phyloP scores from a whole-genome alignment of 2,329 filamentous ascomycete genomes.

The Monilinia aucupariae region DNA sequence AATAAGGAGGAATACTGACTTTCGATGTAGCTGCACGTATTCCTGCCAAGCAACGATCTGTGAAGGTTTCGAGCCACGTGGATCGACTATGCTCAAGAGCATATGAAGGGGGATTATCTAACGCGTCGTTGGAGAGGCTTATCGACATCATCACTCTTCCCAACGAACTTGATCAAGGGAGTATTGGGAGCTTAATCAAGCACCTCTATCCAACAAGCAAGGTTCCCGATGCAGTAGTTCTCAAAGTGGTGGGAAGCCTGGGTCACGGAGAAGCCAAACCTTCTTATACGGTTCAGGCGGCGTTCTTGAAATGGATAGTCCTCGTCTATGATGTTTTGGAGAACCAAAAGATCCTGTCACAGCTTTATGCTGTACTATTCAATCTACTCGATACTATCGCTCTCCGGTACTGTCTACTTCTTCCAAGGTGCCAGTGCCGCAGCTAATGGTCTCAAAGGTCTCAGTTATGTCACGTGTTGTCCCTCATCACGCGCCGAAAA shows the following conservation, averaged over 20 bases:
- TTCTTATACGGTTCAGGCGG: slow-evolving; percentile 60
- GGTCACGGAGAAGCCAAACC: slow-evolving; percentile 74
- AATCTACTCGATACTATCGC: slow-evolving; percentile 76
- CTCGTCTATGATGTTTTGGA: slow-evolving; percentile 69
- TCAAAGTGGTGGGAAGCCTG: slow-evolving; percentile 66
- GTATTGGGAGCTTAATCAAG: slow-evolving; percentile 61
- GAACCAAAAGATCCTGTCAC: slow-evolving; percentile 56
- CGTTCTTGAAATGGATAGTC: slow-evolving; percentile 72
- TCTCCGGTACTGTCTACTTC: slow-evolving; percentile 49
- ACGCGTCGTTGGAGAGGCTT: slow-evolving; percentile 54
- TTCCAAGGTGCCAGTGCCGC: background rate
- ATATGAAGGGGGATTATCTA: slow-evolving; percentile 63
- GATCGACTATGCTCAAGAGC: slow-evolving; percentile 57
- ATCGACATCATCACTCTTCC: slow-evolving; percentile 62
- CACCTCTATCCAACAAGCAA: slow-evolving; percentile 68
- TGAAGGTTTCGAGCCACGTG: slow-evolving; percentile 57
- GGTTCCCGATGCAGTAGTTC: slow-evolving; percentile 54
- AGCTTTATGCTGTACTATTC: slow-evolving; percentile 71
- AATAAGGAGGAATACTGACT: slow-evolving; percentile 13
- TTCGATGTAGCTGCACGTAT: slow-evolving; percentile 48
- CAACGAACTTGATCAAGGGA: slow-evolving; percentile 70
- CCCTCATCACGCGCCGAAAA: slow-evolving; percentile 70
- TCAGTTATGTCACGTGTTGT: slow-evolving; percentile 68
- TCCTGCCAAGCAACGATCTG: slow-evolving; percentile 60
- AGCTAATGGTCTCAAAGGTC: slow-evolving; percentile 25